These are phyloP conservation scores for Schizochytrium sp. DNA, from an alignment of 108 stramenopile genomes.

Conservation along the genomic window DNA sequence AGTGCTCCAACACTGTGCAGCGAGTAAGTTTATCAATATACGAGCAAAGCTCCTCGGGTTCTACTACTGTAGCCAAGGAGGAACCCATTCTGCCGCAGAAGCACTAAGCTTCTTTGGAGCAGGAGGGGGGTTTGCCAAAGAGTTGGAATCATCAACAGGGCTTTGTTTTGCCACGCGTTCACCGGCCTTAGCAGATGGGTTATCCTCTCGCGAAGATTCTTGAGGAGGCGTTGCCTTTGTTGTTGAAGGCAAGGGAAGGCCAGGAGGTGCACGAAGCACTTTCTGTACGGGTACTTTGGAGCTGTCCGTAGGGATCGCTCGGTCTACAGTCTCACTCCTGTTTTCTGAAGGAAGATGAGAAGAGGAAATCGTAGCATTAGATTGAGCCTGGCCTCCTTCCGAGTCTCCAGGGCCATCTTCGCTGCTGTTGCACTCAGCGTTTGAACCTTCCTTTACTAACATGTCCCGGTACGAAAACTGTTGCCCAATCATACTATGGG, in stretches of 20 bases:
- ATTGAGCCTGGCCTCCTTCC: too few species aligned
- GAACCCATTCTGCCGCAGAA: slow-evolving; percentile 10
- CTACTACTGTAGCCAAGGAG: neutral
- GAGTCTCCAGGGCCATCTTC: too few species aligned
- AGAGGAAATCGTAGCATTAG: too few species aligned
- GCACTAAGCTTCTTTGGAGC: neutral
- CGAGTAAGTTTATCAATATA: too few species aligned
- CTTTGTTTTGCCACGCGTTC: neutral
- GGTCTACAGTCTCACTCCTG: too few species aligned
- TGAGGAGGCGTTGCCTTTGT: neutral
- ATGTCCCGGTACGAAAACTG: neutral
- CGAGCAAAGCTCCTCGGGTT: too few species aligned
- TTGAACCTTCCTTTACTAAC: neutral
- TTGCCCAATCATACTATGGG: neutral
- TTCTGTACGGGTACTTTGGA: too few species aligned
- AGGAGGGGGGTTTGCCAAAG: neutral
- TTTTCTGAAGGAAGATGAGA: too few species aligned
- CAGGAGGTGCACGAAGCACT: too few species aligned
- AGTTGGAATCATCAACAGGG: neutral
- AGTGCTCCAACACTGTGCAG: too few species aligned
- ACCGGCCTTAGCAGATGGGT: neutral
- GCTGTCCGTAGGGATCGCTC: too few species aligned
- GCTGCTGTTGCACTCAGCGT: neutral
- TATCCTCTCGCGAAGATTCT: neutral
- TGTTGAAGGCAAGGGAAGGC: too few species aligned